Evolutionary conservation across 2,329 filamentous ascomycete species (phyloP), one percentile per base, ranked within the genome.

Genomic region (Simplicillium sp.): DNA sequence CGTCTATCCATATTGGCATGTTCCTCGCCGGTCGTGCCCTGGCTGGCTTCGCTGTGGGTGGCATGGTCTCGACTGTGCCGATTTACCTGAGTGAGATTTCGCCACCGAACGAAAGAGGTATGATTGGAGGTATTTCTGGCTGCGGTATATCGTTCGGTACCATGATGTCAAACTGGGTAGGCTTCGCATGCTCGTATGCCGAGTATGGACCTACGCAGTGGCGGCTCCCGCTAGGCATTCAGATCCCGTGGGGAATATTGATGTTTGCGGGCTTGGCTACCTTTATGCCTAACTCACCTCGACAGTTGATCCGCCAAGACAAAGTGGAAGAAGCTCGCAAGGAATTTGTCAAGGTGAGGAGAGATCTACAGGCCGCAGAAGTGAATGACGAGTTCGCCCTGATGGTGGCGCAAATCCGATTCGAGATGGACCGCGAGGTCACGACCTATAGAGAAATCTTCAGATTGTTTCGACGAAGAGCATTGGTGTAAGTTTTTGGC

Each of bases 101-200:
- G 1, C 58, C 70, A 2, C 68, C 68, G 0, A 51, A 60, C 8
- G 57, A 59, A 39, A 65, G 72, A 31, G 72, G 72, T n/a, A 54
- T 75, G 12, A 74, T 75, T 43, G 71, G 68, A 13, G 70, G 71
- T 12, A 63, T 71, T 34, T 71, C 67, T 1, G 73, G 73, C 7
- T 70, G 69, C 38, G 73, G 72, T 7, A 73, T 76, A 43, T 64
- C 70, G 3, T 69, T 74, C 39, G 73, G 73, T 11, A 74, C 70
- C 3, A 74, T 75, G 70, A 57, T 62, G 46, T 71, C 69, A 4
- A 77, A 77, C 50, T 77, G 73, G 73, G 65, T 75, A 4, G 73
- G 73, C 3, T 76, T 69, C 46, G 71, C 70, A 0, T 74, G 72
- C 45, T 64, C 67, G 15, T 75, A 67, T 41, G 70, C 72, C 11